Conservation (phyloP, 805 yeast genomes). For the Metschnikowia picachoensis region DNA sequence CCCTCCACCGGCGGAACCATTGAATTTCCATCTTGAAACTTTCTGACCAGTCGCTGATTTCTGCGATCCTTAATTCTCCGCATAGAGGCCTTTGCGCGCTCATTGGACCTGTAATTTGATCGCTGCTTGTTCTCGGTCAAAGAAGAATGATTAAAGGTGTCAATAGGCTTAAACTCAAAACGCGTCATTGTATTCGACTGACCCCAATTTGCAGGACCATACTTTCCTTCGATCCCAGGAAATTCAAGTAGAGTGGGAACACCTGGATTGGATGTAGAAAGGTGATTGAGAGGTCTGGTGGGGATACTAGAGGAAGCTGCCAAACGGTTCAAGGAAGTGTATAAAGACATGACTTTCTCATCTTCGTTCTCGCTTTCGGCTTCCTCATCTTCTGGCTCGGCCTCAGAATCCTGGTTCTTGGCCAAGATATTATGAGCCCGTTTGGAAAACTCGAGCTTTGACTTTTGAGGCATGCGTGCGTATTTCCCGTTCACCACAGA, state of each 20-base stretch:
- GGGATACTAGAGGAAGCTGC: slow-evolving; percentile 9
- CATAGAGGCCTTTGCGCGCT: slow-evolving; percentile 63
- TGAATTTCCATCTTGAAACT: slow-evolving; percentile 13
- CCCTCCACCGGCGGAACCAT: slow-evolving; percentile 1
- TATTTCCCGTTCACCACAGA: slow-evolving; percentile 16
- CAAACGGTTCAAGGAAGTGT: slow-evolving; percentile 46
- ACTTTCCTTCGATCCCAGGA: slow-evolving; percentile 35
- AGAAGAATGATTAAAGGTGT: slow-evolving; percentile 9
- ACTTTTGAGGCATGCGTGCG: slow-evolving; percentile 7
- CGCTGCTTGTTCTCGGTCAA: slow-evolving; percentile 15
- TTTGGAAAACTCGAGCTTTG: slow-evolving; percentile 7
- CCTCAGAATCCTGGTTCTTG: slow-evolving; percentile 4
- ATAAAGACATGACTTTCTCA: slow-evolving; percentile 65
- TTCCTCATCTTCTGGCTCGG: slow-evolving; percentile 11
- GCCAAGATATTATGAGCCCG: slow-evolving; percentile 2
- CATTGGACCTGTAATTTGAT: slow-evolving; percentile 40
- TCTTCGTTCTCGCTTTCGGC: slow-evolving; percentile 50
- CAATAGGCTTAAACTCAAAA: slow-evolving; percentile 17
- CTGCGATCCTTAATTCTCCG: slow-evolving; percentile 58
- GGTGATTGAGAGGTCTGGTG: slow-evolving; percentile 10
- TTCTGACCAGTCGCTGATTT: slow-evolving; percentile 40
- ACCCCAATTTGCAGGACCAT: slow-evolving; percentile 22
- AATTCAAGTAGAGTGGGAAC: slow-evolving; percentile 44
- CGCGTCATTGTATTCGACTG: slow-evolving; percentile 16
- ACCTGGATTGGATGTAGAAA: slow-evolving; percentile 15